phyloP scores from a whole-genome alignment of 108 stramenopile genomes.

The Nitzschia sp. region DNA sequence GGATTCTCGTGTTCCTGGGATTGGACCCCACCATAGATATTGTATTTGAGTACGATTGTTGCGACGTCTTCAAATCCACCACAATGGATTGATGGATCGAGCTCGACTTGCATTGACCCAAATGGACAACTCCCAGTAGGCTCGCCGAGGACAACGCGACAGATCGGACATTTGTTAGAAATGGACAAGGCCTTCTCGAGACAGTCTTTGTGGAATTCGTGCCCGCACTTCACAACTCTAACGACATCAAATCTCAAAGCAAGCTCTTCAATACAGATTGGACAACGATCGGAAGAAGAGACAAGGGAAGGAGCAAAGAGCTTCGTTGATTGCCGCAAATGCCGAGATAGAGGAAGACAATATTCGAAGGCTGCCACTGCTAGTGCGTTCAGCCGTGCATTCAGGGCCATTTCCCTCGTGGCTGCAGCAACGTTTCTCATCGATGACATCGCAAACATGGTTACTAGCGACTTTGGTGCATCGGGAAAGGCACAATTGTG shows the following conservation, averaged over 20 bases:
- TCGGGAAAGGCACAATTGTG: neutral
- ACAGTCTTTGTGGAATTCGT: slow-evolving; percentile 29
- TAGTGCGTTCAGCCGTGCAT: neutral
- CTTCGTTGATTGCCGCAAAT: neutral
- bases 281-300: neutral
- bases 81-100: neutral
- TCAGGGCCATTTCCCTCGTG: neutral
- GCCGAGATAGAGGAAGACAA: neutral
- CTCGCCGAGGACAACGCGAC: slow-evolving; percentile 15
- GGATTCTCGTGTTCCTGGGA: slow-evolving; percentile 39
- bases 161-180: slow-evolving; percentile 21
- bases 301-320: neutral
- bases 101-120: slow-evolving; percentile 37
- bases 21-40: slow-evolving; percentile 37
- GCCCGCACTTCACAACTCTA: neutral
- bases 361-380: neutral
- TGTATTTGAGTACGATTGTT: slow-evolving; percentile 35
- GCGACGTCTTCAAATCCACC: neutral
- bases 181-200: slow-evolving; percentile 14
- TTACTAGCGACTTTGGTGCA: neutral
- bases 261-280: neutral
- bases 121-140: slow-evolving; percentile 41
- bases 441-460: neutral
- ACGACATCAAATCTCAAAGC: neutral
- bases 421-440: too few relatives aligned